These are phyloP conservation scores for Magnusiomyces fungicola DNA, from an alignment of 1,139 yeast genomes.

Conservation along the genomic window DNA sequence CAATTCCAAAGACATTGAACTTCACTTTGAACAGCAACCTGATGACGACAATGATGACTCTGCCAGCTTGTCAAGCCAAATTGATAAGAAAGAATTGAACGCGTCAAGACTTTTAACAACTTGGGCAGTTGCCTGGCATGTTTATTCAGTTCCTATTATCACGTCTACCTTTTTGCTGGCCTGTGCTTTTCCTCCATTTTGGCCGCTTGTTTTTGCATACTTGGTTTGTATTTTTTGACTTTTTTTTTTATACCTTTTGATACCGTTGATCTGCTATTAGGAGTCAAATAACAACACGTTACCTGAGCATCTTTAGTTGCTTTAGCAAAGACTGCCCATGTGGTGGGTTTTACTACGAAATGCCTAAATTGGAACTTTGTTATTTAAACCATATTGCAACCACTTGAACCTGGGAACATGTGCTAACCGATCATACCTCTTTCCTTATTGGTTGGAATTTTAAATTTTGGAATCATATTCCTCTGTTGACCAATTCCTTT, in stretches of 20 bases:
- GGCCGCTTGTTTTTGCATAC: conserved; percentile 53
- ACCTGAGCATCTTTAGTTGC: too few species aligned
- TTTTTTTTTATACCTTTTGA: not conserved
- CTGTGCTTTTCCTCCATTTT: conserved; percentile 58
- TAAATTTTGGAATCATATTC: not conserved
- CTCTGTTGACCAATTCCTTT: conserved; percentile 17
- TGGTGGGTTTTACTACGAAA: not conserved
- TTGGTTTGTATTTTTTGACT: conserved; percentile 14
- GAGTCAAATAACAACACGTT: too few species aligned
- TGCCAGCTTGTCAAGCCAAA: too few species aligned
- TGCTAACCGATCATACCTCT: too few species aligned
- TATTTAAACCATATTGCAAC: not conserved
- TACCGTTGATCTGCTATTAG: too few species aligned
- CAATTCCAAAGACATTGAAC: too few species aligned
- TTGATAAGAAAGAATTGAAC: too few species aligned
- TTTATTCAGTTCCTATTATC: conserved; percentile 60
- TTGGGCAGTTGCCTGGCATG: conserved; percentile 67
- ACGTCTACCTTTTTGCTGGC: conserved; percentile 48
- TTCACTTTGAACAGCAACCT: too few species aligned
- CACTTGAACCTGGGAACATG: too few species aligned
- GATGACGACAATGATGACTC: too few species aligned
- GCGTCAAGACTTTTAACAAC: conserved; percentile 34
- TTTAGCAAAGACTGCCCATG: too few species aligned
- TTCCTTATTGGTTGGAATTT: too few species aligned
- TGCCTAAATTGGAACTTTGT: not conserved